Evolutionary conservation across 257 asterid genomes (phyloP).

Genomic region (Gentiana macrophylla): DNA sequence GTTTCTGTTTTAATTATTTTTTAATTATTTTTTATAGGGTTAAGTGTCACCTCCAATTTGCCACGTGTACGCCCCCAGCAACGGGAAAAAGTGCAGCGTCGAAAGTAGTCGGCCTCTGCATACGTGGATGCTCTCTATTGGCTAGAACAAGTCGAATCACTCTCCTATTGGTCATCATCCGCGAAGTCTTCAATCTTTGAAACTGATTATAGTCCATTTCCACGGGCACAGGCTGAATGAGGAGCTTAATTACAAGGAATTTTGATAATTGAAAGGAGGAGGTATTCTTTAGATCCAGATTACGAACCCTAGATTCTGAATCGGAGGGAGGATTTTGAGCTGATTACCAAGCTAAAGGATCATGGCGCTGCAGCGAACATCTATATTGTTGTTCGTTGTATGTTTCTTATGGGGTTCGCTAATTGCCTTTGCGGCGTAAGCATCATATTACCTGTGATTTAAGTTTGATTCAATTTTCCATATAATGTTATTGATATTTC

Average conservation of each 20-base stretch:
- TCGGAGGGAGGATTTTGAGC: constrained; percentile 22
- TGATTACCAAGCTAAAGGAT: constrained; percentile 17
- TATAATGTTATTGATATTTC: background rate
- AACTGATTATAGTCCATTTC: too few relatives aligned
- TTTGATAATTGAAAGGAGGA: too few relatives aligned
- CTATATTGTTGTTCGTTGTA: constrained; percentile 35
- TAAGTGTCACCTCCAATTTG: too few relatives aligned
- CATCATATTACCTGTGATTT: background rate
- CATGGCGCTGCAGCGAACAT: constrained; percentile 64
- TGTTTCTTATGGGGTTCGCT: constrained; percentile 39
- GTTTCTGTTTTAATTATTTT: too few relatives aligned
- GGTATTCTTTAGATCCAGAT: constrained; percentile 16
- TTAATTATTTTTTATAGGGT: too few relatives aligned
- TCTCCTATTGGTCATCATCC: constrained; percentile 47
- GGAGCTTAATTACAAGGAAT: too few relatives aligned
- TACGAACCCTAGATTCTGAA: constrained; percentile 21
- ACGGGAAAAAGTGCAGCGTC: too few relatives aligned
- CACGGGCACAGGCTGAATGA: too few relatives aligned
- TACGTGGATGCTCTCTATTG: constrained; percentile 37
- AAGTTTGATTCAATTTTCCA: background rate
- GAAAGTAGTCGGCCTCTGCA: background rate
- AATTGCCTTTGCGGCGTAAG: constrained; percentile 82
- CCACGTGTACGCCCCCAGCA: too few relatives aligned
- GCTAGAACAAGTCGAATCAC: constrained; percentile 13
- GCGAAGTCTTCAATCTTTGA: constrained; percentile 3